Percentiles rank a stretch among this genome's conserved stretches.
Conservation (phyloP, 2,329 filamentous ascomycete genomes). For the Eutypella sp. region DNA sequence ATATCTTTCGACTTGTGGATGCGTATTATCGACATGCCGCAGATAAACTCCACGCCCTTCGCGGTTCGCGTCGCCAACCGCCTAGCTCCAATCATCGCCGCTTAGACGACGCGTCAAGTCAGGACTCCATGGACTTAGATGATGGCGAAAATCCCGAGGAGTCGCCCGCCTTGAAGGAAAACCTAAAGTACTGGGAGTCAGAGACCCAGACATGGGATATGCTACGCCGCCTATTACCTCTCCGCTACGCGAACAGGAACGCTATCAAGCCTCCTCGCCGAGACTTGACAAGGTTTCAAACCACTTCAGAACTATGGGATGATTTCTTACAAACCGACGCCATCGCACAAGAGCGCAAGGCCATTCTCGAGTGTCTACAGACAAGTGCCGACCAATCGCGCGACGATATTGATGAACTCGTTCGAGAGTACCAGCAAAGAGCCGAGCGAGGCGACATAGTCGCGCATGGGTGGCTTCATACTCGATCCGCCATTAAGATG, state of each 20-base stretch:
- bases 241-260: constrained; percentile 51
- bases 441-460: constrained; percentile 78
- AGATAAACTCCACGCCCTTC: constrained; percentile 39
- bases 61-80: constrained; percentile 34
- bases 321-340: constrained; percentile 71
- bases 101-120: constrained; percentile 29
- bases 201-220: constrained; percentile 92
- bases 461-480: constrained; percentile 88
- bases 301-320: constrained; percentile 46
- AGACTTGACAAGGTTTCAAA: constrained; percentile 24
- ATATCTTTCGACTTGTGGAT: constrained; percentile 64
- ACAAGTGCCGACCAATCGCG: constrained; percentile 61
- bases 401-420: constrained; percentile 69
- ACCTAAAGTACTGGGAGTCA: constrained; percentile 64
- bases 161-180: constrained; percentile 27
- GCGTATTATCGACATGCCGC: constrained; percentile 56
- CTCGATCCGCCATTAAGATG: constrained; percentile 82
- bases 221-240: constrained; percentile 66
- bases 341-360: constrained; percentile 69
- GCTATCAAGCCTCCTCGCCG: constrained; percentile 29
- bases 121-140: constrained; percentile 53
- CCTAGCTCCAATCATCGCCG: constrained; percentile 23
- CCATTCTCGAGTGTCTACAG: constrained; percentile 83
- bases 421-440: constrained; percentile 68
- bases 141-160: constrained; percentile 36